Base-by-base conservation (phyloP, 2,329 filamentous ascomycete genomes). In the Aspergillus tamarii region DNA sequence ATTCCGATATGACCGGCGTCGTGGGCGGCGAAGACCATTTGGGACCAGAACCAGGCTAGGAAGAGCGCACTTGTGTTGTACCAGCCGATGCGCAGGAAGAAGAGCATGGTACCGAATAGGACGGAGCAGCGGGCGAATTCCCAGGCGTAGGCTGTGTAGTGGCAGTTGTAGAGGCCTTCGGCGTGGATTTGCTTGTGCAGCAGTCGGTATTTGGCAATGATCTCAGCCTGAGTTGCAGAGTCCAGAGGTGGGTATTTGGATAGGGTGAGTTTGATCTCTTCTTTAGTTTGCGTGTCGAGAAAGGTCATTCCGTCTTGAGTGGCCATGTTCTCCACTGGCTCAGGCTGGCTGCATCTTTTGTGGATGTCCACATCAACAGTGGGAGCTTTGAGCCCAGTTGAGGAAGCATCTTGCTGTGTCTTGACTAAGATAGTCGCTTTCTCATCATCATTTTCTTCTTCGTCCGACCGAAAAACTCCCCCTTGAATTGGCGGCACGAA, bases 401-500 rank as follows among this genome's bases (percentile, higher is more conserved):
- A 28, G 30, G 41, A 28, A 16, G 26, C 6, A 10, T 52, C 28
- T 26, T 11, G 34, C 43, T 48, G 16, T 56, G 11, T 3, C 16
- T 43, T 21, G 16, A 43, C 41, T 9, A 21, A 10, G 41, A 43
- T 11, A 10, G n/a, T n/a, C 19, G 16, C 9, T 23, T 26, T 11
- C 3, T 46, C 21, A 3, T 23, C 21, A 26, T 26, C 26, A 3
- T 26, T 26, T 26, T 23, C 21, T 12, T 26, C 26, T 1, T 30
- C 12, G 19, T 16, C 12, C 28, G 23, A 19, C n/a, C 59, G 28
- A 58, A 93, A 95, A 57, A 83, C 81, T 23, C 94, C 94, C 56
- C 93, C 93, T 77, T 97, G 94, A 50, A 97, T 94, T 0, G 94
- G 94, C 4, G 94, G 93, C 6, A 91, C 70, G 73, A 97, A 95